Evolutionary conservation across 768 basidiomycete genomes (phyloP).

Genomic region (Kwoniella pini): DNA sequence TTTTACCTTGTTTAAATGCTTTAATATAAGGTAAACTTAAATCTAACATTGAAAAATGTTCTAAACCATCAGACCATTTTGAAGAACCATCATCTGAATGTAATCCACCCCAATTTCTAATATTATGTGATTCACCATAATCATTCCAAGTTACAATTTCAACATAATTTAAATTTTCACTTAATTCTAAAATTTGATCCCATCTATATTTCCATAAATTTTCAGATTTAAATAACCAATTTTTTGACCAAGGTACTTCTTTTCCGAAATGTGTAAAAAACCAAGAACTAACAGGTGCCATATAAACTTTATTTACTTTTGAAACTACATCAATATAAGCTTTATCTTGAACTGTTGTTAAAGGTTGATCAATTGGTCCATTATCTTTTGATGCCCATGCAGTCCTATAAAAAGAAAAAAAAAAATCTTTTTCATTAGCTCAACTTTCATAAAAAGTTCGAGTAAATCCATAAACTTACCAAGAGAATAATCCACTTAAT

Average conservation of each 20-base stretch:
- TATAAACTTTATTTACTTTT: conserved; percentile 30
- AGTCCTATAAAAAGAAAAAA: conserved; percentile 28
- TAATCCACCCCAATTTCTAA: conserved; percentile 45
- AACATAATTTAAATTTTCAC: conserved; percentile 39
- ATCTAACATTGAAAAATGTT: conserved; percentile 51
- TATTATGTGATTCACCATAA: conserved; percentile 52
- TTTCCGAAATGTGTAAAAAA: conserved; percentile 52
- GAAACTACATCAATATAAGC: conserved; percentile 25
- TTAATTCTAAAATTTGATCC: conserved; percentile 46
- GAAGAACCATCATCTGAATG: conserved; percentile 53
- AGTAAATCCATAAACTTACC: no score
- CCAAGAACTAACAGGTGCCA: conserved; percentile 45
- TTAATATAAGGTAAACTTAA: conserved; percentile 52
- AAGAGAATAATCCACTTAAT: conserved; percentile 49
- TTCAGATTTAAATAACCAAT: conserved; percentile 53
- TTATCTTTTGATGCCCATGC: conserved; percentile 53
- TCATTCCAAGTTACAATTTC: conserved; percentile 52
- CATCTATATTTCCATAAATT: conserved; percentile 50
- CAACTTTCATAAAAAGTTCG: no score
- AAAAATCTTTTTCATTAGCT: no score
- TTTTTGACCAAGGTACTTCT: conserved; percentile 51
- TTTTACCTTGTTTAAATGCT: conserved; percentile 49
- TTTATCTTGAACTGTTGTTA: conserved; percentile 31
- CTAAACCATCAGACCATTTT: conserved; percentile 47
- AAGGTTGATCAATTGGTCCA: conserved; percentile 32